phyloP scores from a whole-genome alignment of 1,139 yeast genomes.

The Suhomyces choctaworum region DNA sequence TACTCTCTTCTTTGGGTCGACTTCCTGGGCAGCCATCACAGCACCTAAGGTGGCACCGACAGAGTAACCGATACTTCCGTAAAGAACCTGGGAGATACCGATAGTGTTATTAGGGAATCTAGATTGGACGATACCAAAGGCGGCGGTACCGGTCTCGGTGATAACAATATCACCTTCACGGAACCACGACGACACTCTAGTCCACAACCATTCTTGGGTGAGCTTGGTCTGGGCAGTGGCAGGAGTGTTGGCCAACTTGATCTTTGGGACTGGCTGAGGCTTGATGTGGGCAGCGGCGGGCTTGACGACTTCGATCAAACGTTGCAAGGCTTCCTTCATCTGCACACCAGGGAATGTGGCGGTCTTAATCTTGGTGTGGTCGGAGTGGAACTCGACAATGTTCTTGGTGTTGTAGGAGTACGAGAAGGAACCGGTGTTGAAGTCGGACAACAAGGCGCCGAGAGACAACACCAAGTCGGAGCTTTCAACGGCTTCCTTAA shows the following conservation, averaged over 20 bases:
- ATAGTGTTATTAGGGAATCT: slow-evolving; percentile 35
- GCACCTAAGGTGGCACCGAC: slow-evolving; percentile 36
- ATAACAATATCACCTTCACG: slow-evolving; percentile 38
- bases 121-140: slow-evolving; percentile 44
- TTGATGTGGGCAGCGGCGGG: slow-evolving; percentile 37
- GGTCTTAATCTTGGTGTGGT: slow-evolving; percentile 71
- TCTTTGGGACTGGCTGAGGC: slow-evolving; percentile 50
- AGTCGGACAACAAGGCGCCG: slow-evolving; percentile 84
- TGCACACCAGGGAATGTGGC: slow-evolving; percentile 78
- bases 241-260: slow-evolving; percentile 35
- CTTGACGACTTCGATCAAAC: slow-evolving; percentile 41
- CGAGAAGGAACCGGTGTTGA: slow-evolving; percentile 87
- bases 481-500: slow-evolving; percentile 71
- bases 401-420: slow-evolving; percentile 78
- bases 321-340: slow-evolving; percentile 68
- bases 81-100: slow-evolving; percentile 42
- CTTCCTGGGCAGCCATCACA: slow-evolving; percentile 52
- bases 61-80: slow-evolving; percentile 36
- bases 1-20: slow-evolving; percentile 69
- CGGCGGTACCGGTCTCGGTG: slow-evolving; percentile 44
- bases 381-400: slow-evolving; percentile 88
- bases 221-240: slow-evolving; percentile 19
- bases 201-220: slow-evolving; percentile 41
- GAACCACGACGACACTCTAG: slow-evolving; percentile 34
- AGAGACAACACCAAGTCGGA: slow-evolving; percentile 77